Percentiles rank a stretch among this genome's conserved stretches.
phyloP scores from a whole-genome alignment of 139 green algal species.

The Parachlorella kessleri region DNA sequence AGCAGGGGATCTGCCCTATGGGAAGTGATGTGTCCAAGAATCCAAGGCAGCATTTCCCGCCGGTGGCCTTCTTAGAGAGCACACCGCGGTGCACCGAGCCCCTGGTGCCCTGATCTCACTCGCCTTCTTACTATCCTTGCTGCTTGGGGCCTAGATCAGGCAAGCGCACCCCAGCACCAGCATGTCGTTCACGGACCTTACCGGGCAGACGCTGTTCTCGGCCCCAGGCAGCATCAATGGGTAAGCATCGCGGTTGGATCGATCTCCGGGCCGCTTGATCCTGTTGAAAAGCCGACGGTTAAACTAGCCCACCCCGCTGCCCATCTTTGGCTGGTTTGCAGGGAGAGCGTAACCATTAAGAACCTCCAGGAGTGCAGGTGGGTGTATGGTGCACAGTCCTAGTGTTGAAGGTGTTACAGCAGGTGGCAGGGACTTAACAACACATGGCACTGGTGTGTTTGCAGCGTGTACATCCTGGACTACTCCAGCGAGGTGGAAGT shows the following conservation, averaged over 20 bases:
- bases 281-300: not conserved
- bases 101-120: too few relatives aligned
- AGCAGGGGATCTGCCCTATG: too few relatives aligned
- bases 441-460: not conserved
- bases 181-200: conserved; percentile 34
- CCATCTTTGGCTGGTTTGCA: conserved; percentile 15
- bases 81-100: too few relatives aligned
- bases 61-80: too few relatives aligned
- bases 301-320: not conserved
- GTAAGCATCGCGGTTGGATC: conserved; percentile 14
- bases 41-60: too few relatives aligned
- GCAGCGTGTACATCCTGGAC: conserved; percentile 63
- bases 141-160: too few relatives aligned
- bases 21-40: too few relatives aligned
- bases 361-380: conserved; percentile 49
- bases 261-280: not conserved
- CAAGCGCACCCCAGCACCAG: too few relatives aligned
- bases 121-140: too few relatives aligned
- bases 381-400: not conserved
- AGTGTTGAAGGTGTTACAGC: too few relatives aligned
- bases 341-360: conserved; percentile 44
- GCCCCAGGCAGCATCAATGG: conserved; percentile 52
- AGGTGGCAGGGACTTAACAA: not conserved
- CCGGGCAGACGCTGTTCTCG: conserved; percentile 51
- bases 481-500: conserved; percentile 58